Conservation (phyloP, 257 asterid species). For the Scutellaria minor region DNA sequence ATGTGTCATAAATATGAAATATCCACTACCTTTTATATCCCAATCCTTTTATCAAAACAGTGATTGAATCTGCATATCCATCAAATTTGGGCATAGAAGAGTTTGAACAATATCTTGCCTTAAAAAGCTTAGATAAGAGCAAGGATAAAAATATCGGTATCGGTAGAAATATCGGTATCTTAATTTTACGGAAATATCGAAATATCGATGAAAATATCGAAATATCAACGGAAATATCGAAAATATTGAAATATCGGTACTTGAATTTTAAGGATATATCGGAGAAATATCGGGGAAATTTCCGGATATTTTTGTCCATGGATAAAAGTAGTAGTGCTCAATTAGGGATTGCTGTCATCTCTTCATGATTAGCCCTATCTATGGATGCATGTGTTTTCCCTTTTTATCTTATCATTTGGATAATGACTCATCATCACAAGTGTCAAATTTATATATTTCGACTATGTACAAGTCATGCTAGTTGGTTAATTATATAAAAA, state of each 20-base stretch:
- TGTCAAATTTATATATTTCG: not conserved
- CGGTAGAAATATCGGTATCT: no score
- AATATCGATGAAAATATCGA: no score
- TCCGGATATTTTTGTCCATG: no score
- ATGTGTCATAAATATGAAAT: no score
- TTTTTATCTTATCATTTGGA: slow-evolving; percentile 46
- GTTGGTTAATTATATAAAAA: no score
- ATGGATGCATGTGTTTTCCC: slow-evolving; percentile 38
- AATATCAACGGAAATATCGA: no score
- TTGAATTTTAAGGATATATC: no score
- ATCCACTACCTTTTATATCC: not conserved
- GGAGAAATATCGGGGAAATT: no score
- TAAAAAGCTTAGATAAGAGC: not conserved
- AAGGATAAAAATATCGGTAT: no score
- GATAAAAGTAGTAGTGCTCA: slow-evolving; percentile 24
- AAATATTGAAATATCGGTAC: no score
- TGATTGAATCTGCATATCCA: slow-evolving; percentile 37
- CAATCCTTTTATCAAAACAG: slow-evolving; percentile 37
- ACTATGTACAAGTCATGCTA: no score
- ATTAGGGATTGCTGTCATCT: slow-evolving; percentile 38
- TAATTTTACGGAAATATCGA: no score
- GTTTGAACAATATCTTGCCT: slow-evolving; percentile 30
- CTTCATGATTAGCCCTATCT: slow-evolving; percentile 33
- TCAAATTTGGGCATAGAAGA: slow-evolving; percentile 21
- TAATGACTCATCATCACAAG: slow-evolving; percentile 11